Conservation (phyloP, 78 protist genomes). For the Dictyostelium firmibasis region DNA sequence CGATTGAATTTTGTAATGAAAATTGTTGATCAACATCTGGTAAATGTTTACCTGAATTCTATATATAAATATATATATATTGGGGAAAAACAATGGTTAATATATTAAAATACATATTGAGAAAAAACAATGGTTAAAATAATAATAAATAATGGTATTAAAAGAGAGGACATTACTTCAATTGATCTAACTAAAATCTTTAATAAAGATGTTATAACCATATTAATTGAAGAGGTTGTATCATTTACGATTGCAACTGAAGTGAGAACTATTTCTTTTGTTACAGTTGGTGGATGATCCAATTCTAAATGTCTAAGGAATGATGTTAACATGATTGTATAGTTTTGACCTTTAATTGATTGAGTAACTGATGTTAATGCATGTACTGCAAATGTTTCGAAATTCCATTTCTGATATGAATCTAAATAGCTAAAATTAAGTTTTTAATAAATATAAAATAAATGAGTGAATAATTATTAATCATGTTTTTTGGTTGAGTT, state of each 20-base stretch:
- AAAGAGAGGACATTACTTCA: neutral
- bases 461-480: neutral
- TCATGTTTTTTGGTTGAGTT: too few species aligned
- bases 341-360: slow-evolving; percentile 61
- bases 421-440: slow-evolving; percentile 63
- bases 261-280: slow-evolving; percentile 26
- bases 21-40: slow-evolving; percentile 56
- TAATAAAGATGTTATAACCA: slow-evolving; percentile 33
- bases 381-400: slow-evolving; percentile 11
- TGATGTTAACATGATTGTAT: slow-evolving; percentile 37
- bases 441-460: neutral
- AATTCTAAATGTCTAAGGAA: slow-evolving; percentile 52
- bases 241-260: slow-evolving; percentile 42
- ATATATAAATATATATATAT: neutral
- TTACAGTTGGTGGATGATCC: slow-evolving; percentile 41
- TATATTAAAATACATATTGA: too few species aligned
- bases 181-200: slow-evolving; percentile 33
- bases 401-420: slow-evolving; percentile 42
- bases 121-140: neutral
- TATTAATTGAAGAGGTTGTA: neutral
- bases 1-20: neutral
- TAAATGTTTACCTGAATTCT: slow-evolving; percentile 23
- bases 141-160: neutral
- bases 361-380: slow-evolving; percentile 41
- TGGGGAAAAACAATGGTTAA: neutral